Evolutionary conservation across 805 yeast genomes (phyloP).

Genomic region (Candida peoriensis): DNA sequence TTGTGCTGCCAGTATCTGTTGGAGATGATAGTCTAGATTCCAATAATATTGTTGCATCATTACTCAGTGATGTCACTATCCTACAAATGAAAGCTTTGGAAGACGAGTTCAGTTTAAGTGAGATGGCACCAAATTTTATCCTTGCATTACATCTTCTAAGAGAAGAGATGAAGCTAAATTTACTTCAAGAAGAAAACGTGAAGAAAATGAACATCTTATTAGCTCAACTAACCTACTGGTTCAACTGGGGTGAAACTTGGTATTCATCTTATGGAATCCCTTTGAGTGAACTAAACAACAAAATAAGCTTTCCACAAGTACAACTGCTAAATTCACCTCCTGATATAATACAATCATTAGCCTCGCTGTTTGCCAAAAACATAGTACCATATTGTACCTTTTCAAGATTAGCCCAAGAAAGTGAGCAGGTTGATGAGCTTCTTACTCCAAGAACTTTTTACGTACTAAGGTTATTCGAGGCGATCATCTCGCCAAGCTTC

Average conservation of each 20-base stretch:
- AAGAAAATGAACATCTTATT: constrained; percentile 47
- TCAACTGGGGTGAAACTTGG: constrained; percentile 76
- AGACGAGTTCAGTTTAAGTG: constrained; percentile 35
- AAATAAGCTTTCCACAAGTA: constrained; percentile 33
- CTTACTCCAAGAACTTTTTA: constrained; percentile 65
- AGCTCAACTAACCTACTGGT: constrained; percentile 57
- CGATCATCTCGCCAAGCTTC: constrained; percentile 48
- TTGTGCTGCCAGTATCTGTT: constrained; percentile 41
- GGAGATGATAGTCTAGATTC: constrained; percentile 16
- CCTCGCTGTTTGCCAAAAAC: constrained; percentile 40
- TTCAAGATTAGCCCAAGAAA: constrained; percentile 62
- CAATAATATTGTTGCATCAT: constrained; percentile 9
- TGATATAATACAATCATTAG: constrained; percentile 48
- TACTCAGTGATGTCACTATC: constrained; percentile 8
- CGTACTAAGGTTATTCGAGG: constrained; percentile 57
- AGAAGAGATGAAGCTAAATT: constrained; percentile 67
- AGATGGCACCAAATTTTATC: constrained; percentile 56
- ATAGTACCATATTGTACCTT: constrained; percentile 56
- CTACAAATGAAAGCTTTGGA: constrained; percentile 21
- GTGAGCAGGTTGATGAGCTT: constrained; percentile 49
- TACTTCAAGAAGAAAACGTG: constrained; percentile 33
- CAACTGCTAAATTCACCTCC: constrained; percentile 49
- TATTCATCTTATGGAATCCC: constrained; percentile 44
- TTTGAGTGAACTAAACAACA: constrained; percentile 29
- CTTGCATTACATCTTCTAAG: constrained; percentile 69